phyloP scores from a whole-genome alignment of 495 filamentous ascomycete genomes.

The Annulohypoxylon bovei region DNA sequence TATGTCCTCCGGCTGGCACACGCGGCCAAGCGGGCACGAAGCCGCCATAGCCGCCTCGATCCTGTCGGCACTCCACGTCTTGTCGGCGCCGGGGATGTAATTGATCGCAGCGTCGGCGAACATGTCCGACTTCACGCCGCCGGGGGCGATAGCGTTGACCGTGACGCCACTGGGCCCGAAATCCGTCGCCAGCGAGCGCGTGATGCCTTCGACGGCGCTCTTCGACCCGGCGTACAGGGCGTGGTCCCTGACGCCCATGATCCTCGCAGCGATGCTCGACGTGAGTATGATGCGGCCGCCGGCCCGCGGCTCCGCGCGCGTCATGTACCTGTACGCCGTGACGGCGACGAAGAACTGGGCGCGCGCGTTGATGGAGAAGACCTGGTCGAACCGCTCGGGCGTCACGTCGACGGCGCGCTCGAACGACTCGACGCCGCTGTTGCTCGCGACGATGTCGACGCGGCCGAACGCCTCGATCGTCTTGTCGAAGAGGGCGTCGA shows the following conservation, averaged over 20 bases:
- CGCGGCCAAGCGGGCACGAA: slow-evolving; percentile 7
- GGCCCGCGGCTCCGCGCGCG: neutral
- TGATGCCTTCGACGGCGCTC: slow-evolving; percentile 17
- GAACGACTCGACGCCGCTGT: slow-evolving; percentile 23
- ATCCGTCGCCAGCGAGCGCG: slow-evolving; percentile 20
- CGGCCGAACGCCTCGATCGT: slow-evolving; percentile 7
- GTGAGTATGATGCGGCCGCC: slow-evolving; percentile 14
- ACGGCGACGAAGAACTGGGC: slow-evolving; percentile 16
- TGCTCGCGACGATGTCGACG: slow-evolving; percentile 23
- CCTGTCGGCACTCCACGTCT: slow-evolving; percentile 8
- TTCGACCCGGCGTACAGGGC: slow-evolving; percentile 17
- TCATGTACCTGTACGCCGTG: slow-evolving; percentile 16
- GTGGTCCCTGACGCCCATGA: slow-evolving; percentile 15
- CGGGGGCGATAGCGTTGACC: slow-evolving; percentile 18
- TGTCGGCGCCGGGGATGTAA: slow-evolving; percentile 18
- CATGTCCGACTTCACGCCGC: slow-evolving; percentile 22
- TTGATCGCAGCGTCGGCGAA: slow-evolving; percentile 17
- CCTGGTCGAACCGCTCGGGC: slow-evolving; percentile 17
- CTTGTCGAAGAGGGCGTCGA: slow-evolving; percentile 19
- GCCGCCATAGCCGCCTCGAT: neutral
- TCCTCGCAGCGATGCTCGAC: slow-evolving; percentile 17
- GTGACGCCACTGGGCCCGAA: slow-evolving; percentile 13
- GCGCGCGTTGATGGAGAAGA: slow-evolving; percentile 22
- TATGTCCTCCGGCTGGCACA: slow-evolving; percentile 10
- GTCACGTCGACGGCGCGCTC: slow-evolving; percentile 17